A percentile compares a stretch with the other conserved stretches of the same genome.
phyloP scores from a whole-genome alignment of 2,329 filamentous ascomycete genomes.

The Tolypocladium album region DNA sequence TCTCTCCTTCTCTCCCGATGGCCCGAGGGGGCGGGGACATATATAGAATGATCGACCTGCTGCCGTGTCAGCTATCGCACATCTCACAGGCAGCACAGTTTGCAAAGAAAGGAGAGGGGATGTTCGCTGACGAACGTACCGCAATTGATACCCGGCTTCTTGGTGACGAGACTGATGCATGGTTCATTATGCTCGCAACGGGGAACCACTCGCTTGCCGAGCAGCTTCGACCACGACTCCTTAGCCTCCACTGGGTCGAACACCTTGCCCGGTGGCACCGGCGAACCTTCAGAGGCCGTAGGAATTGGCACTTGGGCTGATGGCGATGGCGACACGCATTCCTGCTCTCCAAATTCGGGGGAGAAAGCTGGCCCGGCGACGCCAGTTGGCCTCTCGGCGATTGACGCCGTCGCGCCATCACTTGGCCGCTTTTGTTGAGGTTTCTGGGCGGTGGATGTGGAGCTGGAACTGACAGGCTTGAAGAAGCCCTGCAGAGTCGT shows the following conservation, averaged over 20 bases:
- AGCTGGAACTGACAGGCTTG: constrained; percentile 33
- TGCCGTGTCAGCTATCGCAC: neutral
- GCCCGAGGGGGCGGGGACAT: constrained; percentile 64
- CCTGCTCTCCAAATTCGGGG: neutral
- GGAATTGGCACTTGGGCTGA: neutral
- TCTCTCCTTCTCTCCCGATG: constrained; percentile 73
- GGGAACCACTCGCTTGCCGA: constrained; percentile 64
- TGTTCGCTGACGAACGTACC: constrained; percentile 32
- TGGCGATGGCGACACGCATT: neutral
- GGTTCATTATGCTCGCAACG: constrained; percentile 82
- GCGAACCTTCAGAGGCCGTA: neutral
- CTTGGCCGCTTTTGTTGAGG: neutral
- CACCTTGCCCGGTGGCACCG: constrained; percentile 25
- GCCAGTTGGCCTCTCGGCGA: neutral
- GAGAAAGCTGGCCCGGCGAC: neutral
- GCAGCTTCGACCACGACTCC: constrained; percentile 77
- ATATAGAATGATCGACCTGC: constrained; percentile 53
- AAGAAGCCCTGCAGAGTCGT: constrained; percentile 71
- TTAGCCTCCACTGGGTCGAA: constrained; percentile 63
- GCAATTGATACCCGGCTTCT: constrained; percentile 78
- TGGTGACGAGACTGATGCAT: constrained; percentile 74
- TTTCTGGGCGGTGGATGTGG: neutral
- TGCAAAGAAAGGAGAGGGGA: neutral
- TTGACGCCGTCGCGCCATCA: neutral
- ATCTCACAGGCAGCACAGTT: neutral